phyloP scores from a whole-genome alignment of 2,329 filamentous ascomycete species.

The Fusarium sp. region DNA sequence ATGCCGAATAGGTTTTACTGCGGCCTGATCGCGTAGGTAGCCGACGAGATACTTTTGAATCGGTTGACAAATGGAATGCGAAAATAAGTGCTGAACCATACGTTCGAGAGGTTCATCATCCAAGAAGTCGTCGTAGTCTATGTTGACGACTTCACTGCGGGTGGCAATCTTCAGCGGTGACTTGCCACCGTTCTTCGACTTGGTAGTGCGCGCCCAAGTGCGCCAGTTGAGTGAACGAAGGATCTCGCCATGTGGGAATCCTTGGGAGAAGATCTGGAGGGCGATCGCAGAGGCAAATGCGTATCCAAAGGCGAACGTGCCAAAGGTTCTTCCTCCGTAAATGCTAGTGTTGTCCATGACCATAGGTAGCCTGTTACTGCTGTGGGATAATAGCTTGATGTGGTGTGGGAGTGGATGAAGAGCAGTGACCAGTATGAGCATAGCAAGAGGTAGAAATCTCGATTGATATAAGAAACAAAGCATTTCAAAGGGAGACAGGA shows the following conservation, averaged over 20 bases:
- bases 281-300: background rate
- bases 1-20: constrained; percentile 24
- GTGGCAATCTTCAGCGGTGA: background rate
- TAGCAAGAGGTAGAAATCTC: background rate
- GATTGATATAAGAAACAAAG: background rate
- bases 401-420: background rate
- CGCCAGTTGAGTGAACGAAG: background rate
- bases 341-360: background rate
- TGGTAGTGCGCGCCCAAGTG: background rate
- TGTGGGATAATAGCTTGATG: background rate
- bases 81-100: constrained; percentile 12
- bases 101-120: constrained; percentile 27
- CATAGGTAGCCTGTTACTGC: background rate
- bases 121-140: constrained; percentile 4
- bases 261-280: background rate
- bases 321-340: background rate
- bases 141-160: background rate
- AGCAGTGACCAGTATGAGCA: background rate
- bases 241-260: background rate
- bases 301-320: background rate
- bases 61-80: constrained; percentile 32
- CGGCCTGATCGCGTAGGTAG: constrained; percentile 27
- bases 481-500: background rate
- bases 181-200: background rate
- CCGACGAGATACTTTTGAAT: constrained; percentile 22